Conservation (phyloP, 2,329 filamentous ascomycete genomes). For the Colletotrichum graminicola region DNA sequence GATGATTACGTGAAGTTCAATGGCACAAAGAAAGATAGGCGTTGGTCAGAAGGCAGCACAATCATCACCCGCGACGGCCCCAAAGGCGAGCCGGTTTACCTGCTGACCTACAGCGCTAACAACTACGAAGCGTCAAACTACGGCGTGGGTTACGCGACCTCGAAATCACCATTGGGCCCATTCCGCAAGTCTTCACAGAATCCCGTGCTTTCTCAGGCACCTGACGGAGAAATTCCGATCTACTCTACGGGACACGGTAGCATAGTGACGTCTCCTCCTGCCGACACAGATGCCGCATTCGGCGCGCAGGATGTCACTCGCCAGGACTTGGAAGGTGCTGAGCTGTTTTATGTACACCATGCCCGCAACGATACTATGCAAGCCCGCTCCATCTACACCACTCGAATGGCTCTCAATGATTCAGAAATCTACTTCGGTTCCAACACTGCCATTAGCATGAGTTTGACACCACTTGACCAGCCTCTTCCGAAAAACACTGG, state of each 20-base stretch:
- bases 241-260: slow-evolving; percentile 53
- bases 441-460: slow-evolving; percentile 48
- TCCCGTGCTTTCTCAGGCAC: slow-evolving; percentile 49
- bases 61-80: slow-evolving; percentile 45
- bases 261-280: slow-evolving; percentile 50
- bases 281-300: slow-evolving; percentile 37
- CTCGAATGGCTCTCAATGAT: slow-evolving; percentile 48
- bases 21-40: slow-evolving; percentile 52
- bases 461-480: slow-evolving; percentile 50
- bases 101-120: slow-evolving; percentile 51
- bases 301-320: slow-evolving; percentile 51
- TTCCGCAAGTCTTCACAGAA: slow-evolving; percentile 51
- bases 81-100: slow-evolving; percentile 48
- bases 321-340: slow-evolving; percentile 47
- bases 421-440: slow-evolving; percentile 46
- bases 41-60: slow-evolving; percentile 54
- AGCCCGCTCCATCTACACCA: slow-evolving; percentile 50
- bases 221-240: slow-evolving; percentile 47
- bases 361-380: slow-evolving; percentile 48
- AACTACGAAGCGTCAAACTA: slow-evolving; percentile 55
- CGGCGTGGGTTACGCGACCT: slow-evolving; percentile 52
- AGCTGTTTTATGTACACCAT: slow-evolving; percentile 53
- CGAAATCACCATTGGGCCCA: slow-evolving; percentile 50
- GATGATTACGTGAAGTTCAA: slow-evolving; percentile 51
- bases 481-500: slow-evolving; percentile 49